Conservation (phyloP, 768 basidiomycete genomes). For the Suillus cothurnatus region DNA sequence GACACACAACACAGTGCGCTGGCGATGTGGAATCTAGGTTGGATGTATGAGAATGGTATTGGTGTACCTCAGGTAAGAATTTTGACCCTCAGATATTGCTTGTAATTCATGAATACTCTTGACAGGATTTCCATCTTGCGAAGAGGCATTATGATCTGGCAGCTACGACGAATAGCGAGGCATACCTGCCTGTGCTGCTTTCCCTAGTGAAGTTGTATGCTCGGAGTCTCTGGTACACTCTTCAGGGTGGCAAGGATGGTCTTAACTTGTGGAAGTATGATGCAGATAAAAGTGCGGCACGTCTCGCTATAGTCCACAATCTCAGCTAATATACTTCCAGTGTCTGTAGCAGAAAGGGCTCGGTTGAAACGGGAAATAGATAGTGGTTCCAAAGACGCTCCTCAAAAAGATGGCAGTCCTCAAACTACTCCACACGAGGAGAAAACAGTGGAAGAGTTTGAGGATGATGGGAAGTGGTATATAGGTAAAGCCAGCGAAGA, state of each 20-base stretch:
- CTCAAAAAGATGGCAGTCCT: conserved; percentile 14
- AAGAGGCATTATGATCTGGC: conserved; percentile 95
- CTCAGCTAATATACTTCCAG: conserved; percentile 14
- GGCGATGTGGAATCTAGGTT: conserved; percentile 98
- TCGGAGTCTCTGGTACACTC: conserved; percentile 81
- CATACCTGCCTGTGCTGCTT: conserved; percentile 83
- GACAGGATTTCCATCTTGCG: conserved; percentile 91
- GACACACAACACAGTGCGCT: conserved; percentile 91
- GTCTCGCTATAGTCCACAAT: neutral
- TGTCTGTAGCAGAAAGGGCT: conserved; percentile 26
- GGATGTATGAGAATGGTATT: conserved; percentile 98
- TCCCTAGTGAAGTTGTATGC: conserved; percentile 82
- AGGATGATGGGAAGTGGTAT: conserved; percentile 75
- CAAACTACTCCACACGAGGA: conserved; percentile 18
- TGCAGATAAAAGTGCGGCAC: conserved; percentile 40
- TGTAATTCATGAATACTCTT: too few species aligned
- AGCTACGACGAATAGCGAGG: conserved; percentile 84
- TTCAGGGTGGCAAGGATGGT: conserved; percentile 70
- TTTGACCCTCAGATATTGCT: neutral
- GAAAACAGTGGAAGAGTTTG: conserved; percentile 29
- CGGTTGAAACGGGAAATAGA: conserved; percentile 30
- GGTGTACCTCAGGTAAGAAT: conserved; percentile 80
- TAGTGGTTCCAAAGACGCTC: conserved; percentile 10
- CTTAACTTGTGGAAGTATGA: conserved; percentile 68
- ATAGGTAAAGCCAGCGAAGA: conserved; percentile 82